Evolutionary conservation across 768 basidiomycete species (phyloP), one percentile per base, ranked within the genome.

Genomic region (Rhizopogon roseolus): DNA sequence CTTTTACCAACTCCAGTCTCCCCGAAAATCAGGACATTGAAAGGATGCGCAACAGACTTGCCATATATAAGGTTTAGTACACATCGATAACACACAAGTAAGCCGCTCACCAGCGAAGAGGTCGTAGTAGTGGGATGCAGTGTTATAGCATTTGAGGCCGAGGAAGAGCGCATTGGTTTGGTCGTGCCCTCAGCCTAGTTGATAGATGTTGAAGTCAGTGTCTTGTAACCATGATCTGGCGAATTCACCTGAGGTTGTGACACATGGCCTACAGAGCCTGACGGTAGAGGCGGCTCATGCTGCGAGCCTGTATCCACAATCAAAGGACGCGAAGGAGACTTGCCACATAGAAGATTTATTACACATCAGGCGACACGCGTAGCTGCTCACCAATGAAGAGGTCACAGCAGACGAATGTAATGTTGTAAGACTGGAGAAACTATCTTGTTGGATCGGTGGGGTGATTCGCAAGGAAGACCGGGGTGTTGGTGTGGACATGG

Each of bases 1-100:
- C 76, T 78, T 58, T 78, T 78, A 11, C 72, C 71, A 2, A 70
- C 57, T 14, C 76, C 76, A 3, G 69, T 68, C 41, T 76, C 74
- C 1, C 77, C 76, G 40, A 77, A 78, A 19, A 77, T 42, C 14
- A 77, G 63, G 16, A 77, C 48, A 49, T 77, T 77, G 27, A 56
- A 29, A 50, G 49, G 11, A 46, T 17, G 29, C 7, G 29, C 7
- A 32, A 14, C 6, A 19, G 45, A 32, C 45, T 46, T 45, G 17
- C 2, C 7, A 1, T 29, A 5, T 34, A 11, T 11, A 34, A 34
- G 4, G 13, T 14, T 46, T 14, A 46, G 29, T 34, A 19, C 7
- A 22, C 6, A 34, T 19, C 4, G 14, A 8, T 22, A 22, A 22
- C 22, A 22, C 22, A 22, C 22, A 3, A 22, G 22, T 22, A 22